Conservation (phyloP, 148 eudicot genomes). For the Vaccinium myrtillus region DNA sequence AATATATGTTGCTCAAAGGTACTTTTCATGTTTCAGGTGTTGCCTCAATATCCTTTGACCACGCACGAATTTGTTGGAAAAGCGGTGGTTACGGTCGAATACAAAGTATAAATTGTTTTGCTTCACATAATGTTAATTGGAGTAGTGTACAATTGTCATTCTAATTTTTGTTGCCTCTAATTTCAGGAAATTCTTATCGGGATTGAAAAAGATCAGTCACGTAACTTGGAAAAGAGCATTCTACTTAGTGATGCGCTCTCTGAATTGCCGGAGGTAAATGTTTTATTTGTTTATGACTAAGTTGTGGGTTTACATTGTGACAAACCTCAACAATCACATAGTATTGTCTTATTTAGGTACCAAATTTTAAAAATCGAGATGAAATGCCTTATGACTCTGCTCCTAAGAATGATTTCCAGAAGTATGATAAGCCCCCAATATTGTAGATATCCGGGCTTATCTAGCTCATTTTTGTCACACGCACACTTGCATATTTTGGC, state of each 20-base stretch:
- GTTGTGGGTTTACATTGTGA: neutral
- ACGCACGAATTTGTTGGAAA: conserved; percentile 29
- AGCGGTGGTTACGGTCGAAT: conserved; percentile 23
- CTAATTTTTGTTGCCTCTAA: neutral
- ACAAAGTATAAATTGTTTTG: conserved; percentile 20
- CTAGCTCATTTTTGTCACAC: no score
- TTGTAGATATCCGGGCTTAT: no score
- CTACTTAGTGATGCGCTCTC: conserved; percentile 32
- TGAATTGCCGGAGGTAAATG: conserved; percentile 28
- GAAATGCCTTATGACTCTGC: conserved; percentile 25
- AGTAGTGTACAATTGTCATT: neutral
- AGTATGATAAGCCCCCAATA: neutral
- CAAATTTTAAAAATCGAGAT: conserved; percentile 23
- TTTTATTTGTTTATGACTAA: neutral
- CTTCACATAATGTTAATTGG: neutral
- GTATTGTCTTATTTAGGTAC: conserved; percentile 19
- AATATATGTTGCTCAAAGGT: neutral
- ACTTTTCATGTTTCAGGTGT: conserved; percentile 15
- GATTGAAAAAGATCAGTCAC: conserved; percentile 10
- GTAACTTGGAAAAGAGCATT: conserved; percentile 14
- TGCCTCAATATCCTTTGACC: conserved; percentile 37
- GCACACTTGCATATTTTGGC: no score
- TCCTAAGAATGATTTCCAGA: conserved; percentile 27
- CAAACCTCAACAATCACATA: neutral
- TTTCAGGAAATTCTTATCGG: conserved; percentile 20